Base-by-base conservation (phyloP, 2,329 filamentous ascomycete species). In the Sordariomycetes sp. region DNA sequence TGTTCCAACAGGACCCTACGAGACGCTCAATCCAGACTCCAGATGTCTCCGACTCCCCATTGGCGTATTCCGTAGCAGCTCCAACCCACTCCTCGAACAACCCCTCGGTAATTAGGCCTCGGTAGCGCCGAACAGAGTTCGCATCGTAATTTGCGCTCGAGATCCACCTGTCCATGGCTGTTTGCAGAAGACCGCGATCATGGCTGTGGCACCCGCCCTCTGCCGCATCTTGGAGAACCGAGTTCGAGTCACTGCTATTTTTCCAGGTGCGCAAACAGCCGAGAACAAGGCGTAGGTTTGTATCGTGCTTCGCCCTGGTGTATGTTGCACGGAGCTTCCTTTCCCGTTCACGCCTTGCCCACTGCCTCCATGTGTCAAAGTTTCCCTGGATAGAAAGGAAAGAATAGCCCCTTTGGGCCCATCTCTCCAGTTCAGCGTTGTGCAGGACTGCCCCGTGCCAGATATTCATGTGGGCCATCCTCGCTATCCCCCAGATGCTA, bases 321-420 rank as follows among this genome's bases (percentile, higher is more conserved):
- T 60, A 61, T 2, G 59, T 54, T 5, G 54, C 56, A 22, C 59
- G 57, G 2, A 61, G 52, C 24, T 62, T 62, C 50, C 58, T 59
- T 24, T 61, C 60, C 35, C 64, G 56, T 28, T 66, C 62, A 22
- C 60, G 28, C 57, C 63, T 60, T 13, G 62, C 57, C 2, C 58
- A 59, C 35, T 60, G 59, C 8, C 62, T 57, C 71, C 71, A 73
- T 20, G 57, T 60, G 15, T 67, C 61, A 35, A 70, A 65, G 2
- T 59, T 57, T 28, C 62, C 60, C 10, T 59, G 60, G 1, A 67
- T 65, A 17, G 64, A 61, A 20, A 66, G 57, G 61, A 67, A 71
- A 32, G 57, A 61, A 52, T 57, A 54, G 17, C 60, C 60, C 20
- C 60, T 56, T 12, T 17, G 50, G 3, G 60, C 60, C 60, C 60